Evolutionary conservation across 768 basidiomycete genomes (phyloP), one percentile per base, ranked within the genome.

Genomic region (Agaricus subrufescens): DNA sequence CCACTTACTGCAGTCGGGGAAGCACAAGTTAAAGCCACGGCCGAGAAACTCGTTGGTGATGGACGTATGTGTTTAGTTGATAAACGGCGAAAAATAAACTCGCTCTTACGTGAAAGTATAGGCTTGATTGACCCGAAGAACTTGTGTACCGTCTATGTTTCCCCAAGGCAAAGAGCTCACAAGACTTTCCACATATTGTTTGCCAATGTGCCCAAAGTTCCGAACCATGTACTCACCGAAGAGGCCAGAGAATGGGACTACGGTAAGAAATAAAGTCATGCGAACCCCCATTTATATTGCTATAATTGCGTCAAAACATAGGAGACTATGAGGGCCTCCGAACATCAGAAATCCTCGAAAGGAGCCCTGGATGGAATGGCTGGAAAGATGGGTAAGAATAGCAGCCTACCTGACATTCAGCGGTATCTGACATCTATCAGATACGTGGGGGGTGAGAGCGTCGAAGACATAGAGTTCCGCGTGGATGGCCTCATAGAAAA

Each of bases 211-310:
- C 59, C 63, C 2, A 60, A 69, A 19, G 42, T 65, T 8, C 87
- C 86, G 1, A 57, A 78, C 56, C 83, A 87, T 63, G 62, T 78
- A 19, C 65, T 83, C 34, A 84, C 86, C 0, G 89, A 91, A 61
- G 79, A 83, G 25, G 85, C 74, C 26, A 76, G 84, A 43, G 93
- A 95, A 67, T 95, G 92, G 92, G 89, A 96, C 64, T 96, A 96
- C 66, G 85, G 79, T 76, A 42, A 52, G 56, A 25, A 26, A 37
- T 12, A 40, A 12, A 30, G 15, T 26, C 34, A 19, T 47, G 34
- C 30, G 5, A 8, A 0, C 7, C 34, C 11, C 11, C 34, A 11
- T 3, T 34, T 34, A 7, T 8, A 34, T 8, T 3, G 34, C 34
- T 11, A 34, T 34, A 34, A 11, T n/a, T 9, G 23, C 3, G 15